Evolutionary conservation across 106 monocot species (phyloP).

Genomic region (Allium cepa): DNA sequence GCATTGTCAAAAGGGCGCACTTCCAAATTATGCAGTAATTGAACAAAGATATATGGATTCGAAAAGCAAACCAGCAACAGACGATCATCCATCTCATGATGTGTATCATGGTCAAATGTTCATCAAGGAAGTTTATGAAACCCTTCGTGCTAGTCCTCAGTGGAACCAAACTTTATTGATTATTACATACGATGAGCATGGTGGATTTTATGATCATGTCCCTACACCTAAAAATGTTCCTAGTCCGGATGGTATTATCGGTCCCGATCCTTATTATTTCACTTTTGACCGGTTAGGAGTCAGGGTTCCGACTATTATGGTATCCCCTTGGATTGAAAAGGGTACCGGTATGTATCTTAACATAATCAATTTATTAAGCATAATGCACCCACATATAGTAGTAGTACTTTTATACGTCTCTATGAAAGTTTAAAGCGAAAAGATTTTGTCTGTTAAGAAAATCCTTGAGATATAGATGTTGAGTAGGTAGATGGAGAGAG

Average conservation of each 20-base stretch:
- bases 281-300: conserved; percentile 32
- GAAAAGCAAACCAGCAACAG: conserved; percentile 49
- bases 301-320: conserved; percentile 24
- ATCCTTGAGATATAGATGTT: too few species aligned
- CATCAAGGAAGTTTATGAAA: conserved; percentile 70
- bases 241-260: conserved; percentile 66
- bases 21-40: conserved; percentile 79
- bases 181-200: conserved; percentile 87
- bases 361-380: not conserved
- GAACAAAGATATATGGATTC: conserved; percentile 85
- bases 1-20: conserved; percentile 32
- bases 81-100: conserved; percentile 89
- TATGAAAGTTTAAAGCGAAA: not conserved
- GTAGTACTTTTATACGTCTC: not conserved
- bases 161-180: conserved; percentile 73
- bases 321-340: conserved; percentile 92
- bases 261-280: conserved; percentile 56
- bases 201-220: conserved; percentile 76
- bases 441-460: not conserved
- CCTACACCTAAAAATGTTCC: conserved; percentile 63
- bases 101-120: conserved; percentile 85
- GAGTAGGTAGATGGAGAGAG: not conserved
- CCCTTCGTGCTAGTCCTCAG: conserved; percentile 64
- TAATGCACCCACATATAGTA: not conserved
- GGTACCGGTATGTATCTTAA: conserved; percentile 46